A percentile compares a stretch with the other conserved stretches of the same genome.
These are phyloP conservation scores for Rhodamnia argentea DNA, from an alignment of 345 rosid species.

Conservation along the genomic window DNA sequence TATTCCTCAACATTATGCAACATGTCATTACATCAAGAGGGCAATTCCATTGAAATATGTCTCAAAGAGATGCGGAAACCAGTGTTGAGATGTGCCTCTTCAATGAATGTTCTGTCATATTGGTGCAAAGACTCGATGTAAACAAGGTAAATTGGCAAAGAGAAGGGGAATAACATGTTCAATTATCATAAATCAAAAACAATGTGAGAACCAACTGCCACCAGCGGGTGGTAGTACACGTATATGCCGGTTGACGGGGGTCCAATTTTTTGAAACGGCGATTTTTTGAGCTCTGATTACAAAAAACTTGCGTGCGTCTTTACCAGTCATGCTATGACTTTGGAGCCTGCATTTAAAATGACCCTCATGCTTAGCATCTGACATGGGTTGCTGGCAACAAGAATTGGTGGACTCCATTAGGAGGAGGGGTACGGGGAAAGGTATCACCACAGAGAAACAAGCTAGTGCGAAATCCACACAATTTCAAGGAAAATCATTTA, in stretches of 20 bases:
- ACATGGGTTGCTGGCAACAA: not conserved
- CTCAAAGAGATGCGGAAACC: not conserved
- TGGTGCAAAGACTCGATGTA: not conserved
- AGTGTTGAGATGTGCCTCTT: not conserved
- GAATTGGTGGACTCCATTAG: not conserved
- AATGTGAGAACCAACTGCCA: too few species aligned
- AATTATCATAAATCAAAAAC: too few species aligned
- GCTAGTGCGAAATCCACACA: not conserved
- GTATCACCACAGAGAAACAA: not conserved
- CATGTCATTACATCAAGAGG: not conserved
- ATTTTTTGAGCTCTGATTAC: too few species aligned
- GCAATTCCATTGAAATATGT: not conserved
- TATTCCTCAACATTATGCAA: too few species aligned
- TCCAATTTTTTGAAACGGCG: too few species aligned
- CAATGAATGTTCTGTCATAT: too few species aligned
- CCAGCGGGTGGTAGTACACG: too few species aligned
- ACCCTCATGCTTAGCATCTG: not conserved
- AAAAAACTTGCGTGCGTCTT: too few species aligned
- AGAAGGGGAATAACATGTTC: not conserved
- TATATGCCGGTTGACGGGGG: too few species aligned
- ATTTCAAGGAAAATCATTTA: not conserved
- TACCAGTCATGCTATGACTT: too few species aligned
- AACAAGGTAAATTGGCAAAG: not conserved
- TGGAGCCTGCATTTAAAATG: constrained; percentile 20
- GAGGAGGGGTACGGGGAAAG: not conserved